Conservation (phyloP, 2,329 filamentous ascomycete genomes). For the Falciphora oryzae region DNA sequence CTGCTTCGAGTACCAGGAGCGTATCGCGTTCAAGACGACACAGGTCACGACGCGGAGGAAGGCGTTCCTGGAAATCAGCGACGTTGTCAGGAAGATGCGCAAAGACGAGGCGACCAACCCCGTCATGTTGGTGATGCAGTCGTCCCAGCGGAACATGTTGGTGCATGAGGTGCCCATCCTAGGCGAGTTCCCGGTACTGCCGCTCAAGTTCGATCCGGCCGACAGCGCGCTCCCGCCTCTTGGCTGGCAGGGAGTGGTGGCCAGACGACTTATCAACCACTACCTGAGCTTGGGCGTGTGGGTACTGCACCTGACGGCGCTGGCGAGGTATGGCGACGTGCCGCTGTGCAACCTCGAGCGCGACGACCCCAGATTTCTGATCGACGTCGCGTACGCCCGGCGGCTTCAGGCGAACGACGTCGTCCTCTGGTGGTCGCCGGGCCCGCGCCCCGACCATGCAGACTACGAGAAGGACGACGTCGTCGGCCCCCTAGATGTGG, state of each 20-base stretch:
- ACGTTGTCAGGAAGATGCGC: constrained; percentile 83
- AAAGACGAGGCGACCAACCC: constrained; percentile 74
- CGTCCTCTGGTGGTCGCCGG: constrained; percentile 93
- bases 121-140: constrained; percentile 83
- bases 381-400: constrained; percentile 91
- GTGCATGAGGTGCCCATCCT: constrained; percentile 80
- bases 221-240: constrained; percentile 87
- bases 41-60: constrained; percentile 88
- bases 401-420: constrained; percentile 87
- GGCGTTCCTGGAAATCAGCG: constrained; percentile 79
- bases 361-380: constrained; percentile 90
- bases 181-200: constrained; percentile 75
- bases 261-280: constrained; percentile 77
- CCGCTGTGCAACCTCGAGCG: constrained; percentile 92
- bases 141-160: constrained; percentile 73
- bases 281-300: constrained; percentile 91
- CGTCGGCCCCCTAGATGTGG: constrained; percentile 71
- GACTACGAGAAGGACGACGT: constrained; percentile 94
- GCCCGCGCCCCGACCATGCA: constrained; percentile 85
- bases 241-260: constrained; percentile 88
- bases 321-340: constrained; percentile 88
- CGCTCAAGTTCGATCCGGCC: constrained; percentile 72
- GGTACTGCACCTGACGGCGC: constrained; percentile 80
- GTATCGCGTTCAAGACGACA: constrained; percentile 75
- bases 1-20: constrained; percentile 81